Evolutionary conservation across 2,329 filamentous ascomycete genomes (phyloP), one percentile per base, ranked within the genome.

Genomic region (Clarireedia sp.): DNA sequence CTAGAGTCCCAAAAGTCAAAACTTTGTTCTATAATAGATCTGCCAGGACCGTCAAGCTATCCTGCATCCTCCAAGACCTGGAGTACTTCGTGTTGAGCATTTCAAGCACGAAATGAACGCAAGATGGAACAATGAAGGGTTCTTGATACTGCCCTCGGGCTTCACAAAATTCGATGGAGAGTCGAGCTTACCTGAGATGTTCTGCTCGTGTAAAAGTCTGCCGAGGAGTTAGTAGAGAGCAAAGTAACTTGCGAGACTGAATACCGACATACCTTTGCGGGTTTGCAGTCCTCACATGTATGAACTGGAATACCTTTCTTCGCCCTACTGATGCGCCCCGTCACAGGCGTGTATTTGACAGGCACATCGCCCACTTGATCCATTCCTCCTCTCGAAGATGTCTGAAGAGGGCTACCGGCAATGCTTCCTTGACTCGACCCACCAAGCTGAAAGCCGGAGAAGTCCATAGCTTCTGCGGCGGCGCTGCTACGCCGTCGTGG

Each of bases 131-230:
- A 12, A 9, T 33, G 29, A 33, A 33, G 41, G 17, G 7, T 45
- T 21, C 41, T 3, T 14, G 8, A 24, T 45, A 45, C 38, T 41
- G 7, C 38, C 14, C 19, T 41, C 16, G 5, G 17, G 10, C 17
- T 9, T 9, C 38, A 6, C 9, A 40, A 40, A 21, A 8, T 24
- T 33, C 14, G 12, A 16, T 29, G 19, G 26, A 17, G 19, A 17
- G 21, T 5, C 10, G 23, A 41, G 45, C 61, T 66, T 61, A 83
- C 80, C 79, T 79, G 43, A 84, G 69, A 68, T 84, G 81, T 64
- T 84, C 81, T 29, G 81, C 81, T 64, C 81, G 73, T 12, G 80
- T 83, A 59, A 84, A 84, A 2, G 78, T 83, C 81, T 83, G 54
- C 16, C 43, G 44, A 33, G 23, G 44, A 19, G 54, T 64, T 40